Evolutionary conservation across 1,284 basidiomycete genomes (phyloP), one percentile per base, ranked within the genome.

Genomic region (Termitomyces sp.): DNA sequence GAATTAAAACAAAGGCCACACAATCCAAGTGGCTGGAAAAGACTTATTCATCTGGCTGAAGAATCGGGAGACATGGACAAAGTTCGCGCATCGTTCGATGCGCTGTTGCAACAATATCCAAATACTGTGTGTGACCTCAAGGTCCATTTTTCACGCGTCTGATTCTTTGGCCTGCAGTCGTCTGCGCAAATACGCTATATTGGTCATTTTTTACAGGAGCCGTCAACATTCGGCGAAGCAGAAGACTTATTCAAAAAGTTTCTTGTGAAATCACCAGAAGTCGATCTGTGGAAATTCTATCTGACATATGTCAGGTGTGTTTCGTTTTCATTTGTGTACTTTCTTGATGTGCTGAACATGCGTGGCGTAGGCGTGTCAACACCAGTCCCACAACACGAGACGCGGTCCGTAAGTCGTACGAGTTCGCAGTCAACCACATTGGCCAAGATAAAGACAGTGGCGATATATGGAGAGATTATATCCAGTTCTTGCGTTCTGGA

Each of bases 381-480:
- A 69, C 73, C 7, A 80, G 80, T 37, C 76, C 74, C 3, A 71
- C 75, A 54, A 79, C 85, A 59, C 77, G 88, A 62, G 80, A 89
- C 44, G 82, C 81, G 13, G 84, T 98, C 52, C 84, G 86, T 37
- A 88, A 91, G 60, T 91, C 94, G 5, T 99, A 95, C 68, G 95
- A 99, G 64, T 97, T 93, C 64, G 93, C 93, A 0, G 75, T 98
- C 50, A 86, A 84, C 56, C 90, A 93, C 62, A 86, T 97, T 44
- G 94, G 95, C 11, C 86, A 93, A 72, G 82, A 93, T 74, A 80
- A 86, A 63, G 80, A 91, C 60, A 80, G 86, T 59, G 76, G 85
- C 39, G 73, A 87, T 58, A 85, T 93, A 62, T 84, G 88, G 86
- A 73, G 77, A 55, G 80, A 88, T 59, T 88, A 89, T 70, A 91